Percentiles rank a stretch among this genome's conserved stretches.
phyloP scores from a whole-genome alignment of 169 alveolate genomes.

The Babesia ovata region DNA sequence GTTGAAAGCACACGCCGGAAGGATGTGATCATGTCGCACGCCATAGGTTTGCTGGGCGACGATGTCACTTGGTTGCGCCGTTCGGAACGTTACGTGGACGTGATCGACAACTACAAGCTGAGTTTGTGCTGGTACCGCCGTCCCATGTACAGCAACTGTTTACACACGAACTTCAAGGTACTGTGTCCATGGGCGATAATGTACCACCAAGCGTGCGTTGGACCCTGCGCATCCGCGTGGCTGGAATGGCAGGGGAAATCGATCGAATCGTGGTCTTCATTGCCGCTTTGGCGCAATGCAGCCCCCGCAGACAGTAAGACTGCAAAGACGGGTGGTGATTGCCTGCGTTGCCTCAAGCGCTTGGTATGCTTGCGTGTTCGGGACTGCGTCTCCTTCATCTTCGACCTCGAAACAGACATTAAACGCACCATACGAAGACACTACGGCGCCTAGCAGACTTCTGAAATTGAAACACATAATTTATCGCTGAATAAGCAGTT shows the following conservation, averaged over 20 bases:
- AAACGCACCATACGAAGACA: conserved; percentile 34
- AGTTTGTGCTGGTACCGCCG: conserved; percentile 66
- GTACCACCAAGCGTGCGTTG: conserved; percentile 39
- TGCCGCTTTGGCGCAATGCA: conserved; percentile 45
- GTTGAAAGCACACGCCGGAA: conserved; percentile 64
- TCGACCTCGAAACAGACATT: conserved; percentile 55
- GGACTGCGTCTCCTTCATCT: conserved; percentile 54
- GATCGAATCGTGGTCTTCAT: conserved; percentile 62
- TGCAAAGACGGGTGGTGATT: conserved; percentile 17
- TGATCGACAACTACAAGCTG: conserved; percentile 69
- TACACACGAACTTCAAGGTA: conserved; percentile 15
- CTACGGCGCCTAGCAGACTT: background rate
- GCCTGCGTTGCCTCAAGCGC: conserved; percentile 57
- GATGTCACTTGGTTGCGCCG: conserved; percentile 63
- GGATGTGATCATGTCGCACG: conserved; percentile 62
- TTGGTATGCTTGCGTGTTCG: conserved; percentile 54
- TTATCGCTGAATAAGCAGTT: too few relatives aligned
- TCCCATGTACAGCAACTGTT: conserved; percentile 60
- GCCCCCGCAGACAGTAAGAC: background rate
- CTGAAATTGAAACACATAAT: too few relatives aligned
- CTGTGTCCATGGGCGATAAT: conserved; percentile 51
- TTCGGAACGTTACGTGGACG: conserved; percentile 60
- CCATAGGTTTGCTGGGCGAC: conserved; percentile 46
- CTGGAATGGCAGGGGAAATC: conserved; percentile 63
- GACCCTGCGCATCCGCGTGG: conserved; percentile 54